These are phyloP conservation scores for Afroboletus lepidellus DNA, from an alignment of 1,284 basidiomycete species.

Conservation along the genomic window DNA sequence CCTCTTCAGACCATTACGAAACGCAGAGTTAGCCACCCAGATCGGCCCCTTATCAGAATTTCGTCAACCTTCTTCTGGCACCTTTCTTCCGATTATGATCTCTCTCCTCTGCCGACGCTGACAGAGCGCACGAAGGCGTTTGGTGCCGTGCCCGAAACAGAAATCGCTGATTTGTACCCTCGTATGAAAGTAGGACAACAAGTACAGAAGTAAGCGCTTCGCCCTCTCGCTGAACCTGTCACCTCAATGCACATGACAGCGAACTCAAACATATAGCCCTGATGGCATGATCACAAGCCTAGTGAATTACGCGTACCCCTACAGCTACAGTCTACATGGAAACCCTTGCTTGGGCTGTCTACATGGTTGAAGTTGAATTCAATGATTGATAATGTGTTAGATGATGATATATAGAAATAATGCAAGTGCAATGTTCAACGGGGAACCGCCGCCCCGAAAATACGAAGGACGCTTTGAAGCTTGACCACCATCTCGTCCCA, in stretches of 20 bases:
- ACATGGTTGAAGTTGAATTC: slow-evolving; percentile 35
- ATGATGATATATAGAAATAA: not conserved
- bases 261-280: slow-evolving; percentile 82
- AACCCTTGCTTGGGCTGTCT: not conserved
- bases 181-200: slow-evolving; percentile 85
- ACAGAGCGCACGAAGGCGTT: slow-evolving; percentile 43
- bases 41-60: slow-evolving; percentile 85
- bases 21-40: slow-evolving; percentile 56
- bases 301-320: not conserved
- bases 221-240: not conserved
- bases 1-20: slow-evolving; percentile 59
- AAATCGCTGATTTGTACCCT: slow-evolving; percentile 56
- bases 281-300: slow-evolving; percentile 50
- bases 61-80: slow-evolving; percentile 96
- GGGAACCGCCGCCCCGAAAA: slow-evolving; percentile 46
- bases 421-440: slow-evolving; percentile 13
- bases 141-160: slow-evolving; percentile 38
- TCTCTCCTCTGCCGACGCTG: slow-evolving; percentile 64
- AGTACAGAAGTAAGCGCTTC: slow-evolving; percentile 67
- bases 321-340: not conserved
- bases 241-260: slow-evolving; percentile 39
- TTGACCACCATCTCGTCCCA: slow-evolving; percentile 96
- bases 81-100: slow-evolving; percentile 79
- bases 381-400: slow-evolving; percentile 7
- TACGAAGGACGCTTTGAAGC: slow-evolving; percentile 66